A percentile compares a stretch with the other conserved stretches of the same genome.
Conservation (phyloP, 495 filamentous ascomycete species). For the Hypoxylon fuscum region DNA sequence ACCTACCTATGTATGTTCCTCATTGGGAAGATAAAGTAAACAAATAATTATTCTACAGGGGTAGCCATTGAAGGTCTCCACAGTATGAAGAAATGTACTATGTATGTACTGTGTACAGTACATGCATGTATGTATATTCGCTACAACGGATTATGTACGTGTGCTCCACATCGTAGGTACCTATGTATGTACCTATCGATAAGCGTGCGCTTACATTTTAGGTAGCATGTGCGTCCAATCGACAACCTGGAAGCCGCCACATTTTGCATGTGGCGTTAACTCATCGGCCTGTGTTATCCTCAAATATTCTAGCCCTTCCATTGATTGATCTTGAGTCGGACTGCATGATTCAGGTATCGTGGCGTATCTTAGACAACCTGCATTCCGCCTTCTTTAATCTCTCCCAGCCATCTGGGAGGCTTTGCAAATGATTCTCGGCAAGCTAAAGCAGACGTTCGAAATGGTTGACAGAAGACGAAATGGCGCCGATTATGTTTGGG, state of each 20-base stretch:
- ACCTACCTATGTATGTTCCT: conserved; percentile 20
- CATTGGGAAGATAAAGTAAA: conserved; percentile 4
- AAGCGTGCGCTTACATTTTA: background rate
- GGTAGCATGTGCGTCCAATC: background rate
- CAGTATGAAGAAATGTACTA: no score
- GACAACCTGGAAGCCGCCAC: conserved; percentile 13
- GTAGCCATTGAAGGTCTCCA: background rate
- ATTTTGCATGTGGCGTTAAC: conserved; percentile 20
- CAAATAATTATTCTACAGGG: background rate
- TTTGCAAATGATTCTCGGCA: conserved; percentile 43
- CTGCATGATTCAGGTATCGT: conserved; percentile 12
- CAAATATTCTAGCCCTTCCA: conserved; percentile 7
- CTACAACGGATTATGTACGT: no score
- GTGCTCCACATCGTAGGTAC: no score
- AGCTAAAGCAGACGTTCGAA: conserved; percentile 36
- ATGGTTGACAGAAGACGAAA: conserved; percentile 49
- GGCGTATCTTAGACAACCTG: conserved; percentile 19
- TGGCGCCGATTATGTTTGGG: conserved; percentile 45
- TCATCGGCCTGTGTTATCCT: conserved; percentile 5
- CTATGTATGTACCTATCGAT: background rate
- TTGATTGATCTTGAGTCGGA: conserved; percentile 7
- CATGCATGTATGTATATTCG: no score
- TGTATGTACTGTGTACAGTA: no score
- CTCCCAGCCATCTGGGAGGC: conserved; percentile 32
- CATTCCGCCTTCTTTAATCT: conserved; percentile 7